Evolutionary conservation across 2,329 filamentous ascomycete genomes (phyloP), one percentile per base, ranked within the genome.

Genomic region (Fusarium liriodendri): DNA sequence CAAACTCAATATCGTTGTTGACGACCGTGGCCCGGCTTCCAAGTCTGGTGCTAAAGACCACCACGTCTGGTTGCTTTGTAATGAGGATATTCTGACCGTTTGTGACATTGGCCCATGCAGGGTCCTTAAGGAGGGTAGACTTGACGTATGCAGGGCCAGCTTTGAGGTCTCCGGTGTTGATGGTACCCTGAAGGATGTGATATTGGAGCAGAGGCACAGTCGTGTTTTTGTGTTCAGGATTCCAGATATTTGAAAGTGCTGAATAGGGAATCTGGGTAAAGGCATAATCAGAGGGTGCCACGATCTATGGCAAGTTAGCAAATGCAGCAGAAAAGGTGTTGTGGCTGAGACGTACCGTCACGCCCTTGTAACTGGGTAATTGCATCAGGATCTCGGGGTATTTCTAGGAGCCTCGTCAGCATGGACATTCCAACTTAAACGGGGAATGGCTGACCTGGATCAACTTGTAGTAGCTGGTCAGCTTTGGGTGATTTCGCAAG

Each of bases 271-370:
- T 88, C 62, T 86, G 84, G 20, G 86, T 83, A 81, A 92, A 91
- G 18, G 89, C 89, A 3, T 84, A 82, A 74, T 91, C 89, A 68
- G 83, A 87, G 10, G 90, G 90, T 0, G 87, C 90, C 72, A 91
- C 87, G 72, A 92, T 84, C 82, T 83, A 22, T 20, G 20, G 16
- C 16, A 9, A 11, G 40, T 77, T n/a, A 64, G 60, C 27, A 18
- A 38, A 33, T 25, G 27, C n/a, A n/a, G 13, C n/a, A 10, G 20
- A 22, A 37, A 10, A 6, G 22, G 20, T 29, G 47, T 20, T 13
- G 47, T 11, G 14, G 25, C 6, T 22, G 38, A 33, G 25, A 79
- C 84, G 70, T 76, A 86, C 85, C 3, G 86, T 87, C 37, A 87
- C 82, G 57, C 86, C 86, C 20, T 81, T 73, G 37, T 82, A 81